Percentiles rank a stretch among this genome's conserved stretches.
phyloP scores from a whole-genome alignment of 2,329 filamentous ascomycete species.

The Colletotrichum siamense region DNA sequence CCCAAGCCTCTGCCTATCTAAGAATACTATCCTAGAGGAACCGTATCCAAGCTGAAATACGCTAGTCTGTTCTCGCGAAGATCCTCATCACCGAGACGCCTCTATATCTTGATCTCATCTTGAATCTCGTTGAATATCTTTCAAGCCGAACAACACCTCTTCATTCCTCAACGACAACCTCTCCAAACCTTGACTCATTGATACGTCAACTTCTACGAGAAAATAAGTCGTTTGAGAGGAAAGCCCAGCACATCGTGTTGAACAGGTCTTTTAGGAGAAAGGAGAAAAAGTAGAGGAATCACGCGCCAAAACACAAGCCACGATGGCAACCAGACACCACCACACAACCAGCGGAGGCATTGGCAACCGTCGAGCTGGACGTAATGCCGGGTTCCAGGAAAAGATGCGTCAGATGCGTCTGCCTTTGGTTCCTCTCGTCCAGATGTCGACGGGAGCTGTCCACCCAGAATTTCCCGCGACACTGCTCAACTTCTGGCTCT shows the following conservation, averaged over 20 bases:
- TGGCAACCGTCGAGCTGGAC: slow-evolving; percentile 42
- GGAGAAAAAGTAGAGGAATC: background rate
- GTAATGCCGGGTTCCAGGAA: slow-evolving; percentile 56
- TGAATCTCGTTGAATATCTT: background rate
- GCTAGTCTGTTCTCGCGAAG: slow-evolving; percentile 9
- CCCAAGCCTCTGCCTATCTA: background rate
- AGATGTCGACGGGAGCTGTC: slow-evolving; percentile 64
- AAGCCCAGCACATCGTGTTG: background rate
- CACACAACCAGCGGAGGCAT: slow-evolving; percentile 26
- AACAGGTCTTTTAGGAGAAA: background rate
- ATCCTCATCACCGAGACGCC: slow-evolving; percentile 3
- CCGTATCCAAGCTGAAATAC: slow-evolving; percentile 6
- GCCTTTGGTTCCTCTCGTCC: slow-evolving; percentile 69
- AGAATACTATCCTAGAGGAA: background rate
- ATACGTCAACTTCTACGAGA: background rate
- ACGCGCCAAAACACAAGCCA: background rate
- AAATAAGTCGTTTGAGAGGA: background rate
- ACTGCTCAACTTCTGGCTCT: slow-evolving; percentile 75
- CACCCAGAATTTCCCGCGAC: slow-evolving; percentile 71
- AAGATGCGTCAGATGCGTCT: slow-evolving; percentile 73
- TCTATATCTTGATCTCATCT: background rate
- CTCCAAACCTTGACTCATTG: background rate
- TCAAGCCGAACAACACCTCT: background rate
- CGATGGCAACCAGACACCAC: slow-evolving; percentile 21
- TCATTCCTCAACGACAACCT: background rate